A percentile compares a stretch with the other conserved stretches of the same genome.
These are phyloP conservation scores for Chernovozyma aurita DNA, from an alignment of 1,139 yeast species.

Conservation along the genomic window DNA sequence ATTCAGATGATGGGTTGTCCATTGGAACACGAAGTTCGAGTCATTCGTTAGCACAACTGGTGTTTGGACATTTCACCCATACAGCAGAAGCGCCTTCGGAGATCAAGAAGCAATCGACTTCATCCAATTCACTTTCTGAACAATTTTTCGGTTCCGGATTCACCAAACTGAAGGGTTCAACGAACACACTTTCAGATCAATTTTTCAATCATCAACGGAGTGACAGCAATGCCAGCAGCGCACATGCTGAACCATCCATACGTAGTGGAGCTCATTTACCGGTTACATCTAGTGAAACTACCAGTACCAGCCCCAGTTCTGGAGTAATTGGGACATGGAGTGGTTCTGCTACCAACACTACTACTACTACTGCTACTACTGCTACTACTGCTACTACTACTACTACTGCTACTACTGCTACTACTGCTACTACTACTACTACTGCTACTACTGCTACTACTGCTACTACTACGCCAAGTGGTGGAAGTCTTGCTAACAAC, in stretches of 20 bases:
- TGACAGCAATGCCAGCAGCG: background rate
- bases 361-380: background rate
- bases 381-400: slow-evolving; percentile 1
- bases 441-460: background rate
- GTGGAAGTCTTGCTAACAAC: background rate
- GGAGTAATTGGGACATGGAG: no score
- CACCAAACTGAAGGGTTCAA: slow-evolving; percentile 9
- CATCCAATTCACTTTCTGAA: slow-evolving; percentile 34
- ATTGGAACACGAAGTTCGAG: slow-evolving; percentile 39
- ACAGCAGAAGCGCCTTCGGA: background rate
- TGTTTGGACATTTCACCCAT: slow-evolving; percentile 18
- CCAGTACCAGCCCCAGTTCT: no score
- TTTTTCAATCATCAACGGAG: slow-evolving; percentile 12
- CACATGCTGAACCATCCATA: background rate
- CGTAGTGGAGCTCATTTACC: background rate
- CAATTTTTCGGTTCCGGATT: slow-evolving; percentile 27
- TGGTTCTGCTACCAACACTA: no score
- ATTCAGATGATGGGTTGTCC: slow-evolving; percentile 34
- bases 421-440: background rate
- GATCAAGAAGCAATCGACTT: slow-evolving; percentile 36
- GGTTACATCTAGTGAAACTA: no score
- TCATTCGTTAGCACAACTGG: slow-evolving; percentile 45
- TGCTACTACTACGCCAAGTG: background rate
- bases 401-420: background rate
- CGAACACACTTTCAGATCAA: slow-evolving; percentile 16